Evolutionary conservation across 495 filamentous ascomycete species (phyloP).

Genomic region (Neurospora discreta): DNA sequence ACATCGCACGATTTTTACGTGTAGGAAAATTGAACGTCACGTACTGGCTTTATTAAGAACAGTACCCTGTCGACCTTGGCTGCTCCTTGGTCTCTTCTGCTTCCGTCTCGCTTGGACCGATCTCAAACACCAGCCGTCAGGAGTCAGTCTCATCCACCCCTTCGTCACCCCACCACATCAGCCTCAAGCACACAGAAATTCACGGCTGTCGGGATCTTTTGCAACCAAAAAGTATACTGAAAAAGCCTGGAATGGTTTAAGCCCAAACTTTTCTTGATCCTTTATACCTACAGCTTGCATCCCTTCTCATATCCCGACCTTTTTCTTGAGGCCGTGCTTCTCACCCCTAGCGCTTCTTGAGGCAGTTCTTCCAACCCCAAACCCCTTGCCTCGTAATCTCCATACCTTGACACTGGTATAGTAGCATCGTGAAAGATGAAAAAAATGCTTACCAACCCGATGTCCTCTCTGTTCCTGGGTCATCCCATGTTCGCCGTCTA

Average conservation of each 20-base stretch:
- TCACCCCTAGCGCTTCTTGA: background rate
- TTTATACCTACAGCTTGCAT: background rate
- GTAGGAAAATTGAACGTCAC: background rate
- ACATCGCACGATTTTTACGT: background rate
- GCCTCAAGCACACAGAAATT: slow-evolving; percentile 12
- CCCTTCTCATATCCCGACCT: background rate
- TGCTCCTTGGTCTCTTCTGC: background rate
- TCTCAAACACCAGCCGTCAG: slow-evolving; percentile 26
- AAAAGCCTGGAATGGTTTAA: background rate
- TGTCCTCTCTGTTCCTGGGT: background rate
- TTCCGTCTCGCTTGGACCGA: slow-evolving; percentile 20
- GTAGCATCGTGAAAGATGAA: background rate
- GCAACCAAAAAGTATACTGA: background rate
- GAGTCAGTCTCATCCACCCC: slow-evolving; percentile 22
- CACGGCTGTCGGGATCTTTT: background rate
- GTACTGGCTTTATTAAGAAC: background rate
- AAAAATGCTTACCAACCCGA: background rate
- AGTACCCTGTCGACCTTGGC: background rate
- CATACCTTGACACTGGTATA: background rate
- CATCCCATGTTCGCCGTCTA: slow-evolving; percentile 12
- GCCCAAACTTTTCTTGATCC: background rate
- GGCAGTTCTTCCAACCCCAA: background rate
- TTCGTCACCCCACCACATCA: slow-evolving; percentile 8
- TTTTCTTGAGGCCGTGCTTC: background rate
- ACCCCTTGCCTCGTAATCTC: background rate